Percentiles rank a stretch among this genome's conserved stretches.
Conservation (phyloP, 1,139 yeast species). For the Pichia sp. region DNA sequence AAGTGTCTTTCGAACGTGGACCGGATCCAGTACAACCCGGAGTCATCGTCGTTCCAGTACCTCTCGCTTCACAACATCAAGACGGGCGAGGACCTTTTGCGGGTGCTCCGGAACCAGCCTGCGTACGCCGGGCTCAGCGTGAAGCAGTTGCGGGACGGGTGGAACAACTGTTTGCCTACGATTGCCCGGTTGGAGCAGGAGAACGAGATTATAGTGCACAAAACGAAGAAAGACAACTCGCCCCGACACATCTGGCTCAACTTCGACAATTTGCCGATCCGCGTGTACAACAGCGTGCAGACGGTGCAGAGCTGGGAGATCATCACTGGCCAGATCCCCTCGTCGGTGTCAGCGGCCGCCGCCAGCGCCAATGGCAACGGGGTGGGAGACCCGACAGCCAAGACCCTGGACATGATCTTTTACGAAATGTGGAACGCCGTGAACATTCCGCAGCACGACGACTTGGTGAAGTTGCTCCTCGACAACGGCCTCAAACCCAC, state of each 20-base stretch:
- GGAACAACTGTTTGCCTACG: constrained; percentile 87
- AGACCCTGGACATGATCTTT: constrained; percentile 36
- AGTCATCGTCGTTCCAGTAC: constrained; percentile 68
- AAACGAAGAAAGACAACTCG: constrained; percentile 88
- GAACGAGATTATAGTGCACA: constrained; percentile 70
- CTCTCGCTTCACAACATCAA: constrained; percentile 86
- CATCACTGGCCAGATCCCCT: constrained; percentile 7
- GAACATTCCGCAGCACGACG: constrained; percentile 76
- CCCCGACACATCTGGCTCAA: constrained; percentile 94
- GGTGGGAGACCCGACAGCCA: constrained; percentile 5
- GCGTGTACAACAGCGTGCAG: constrained; percentile 34
- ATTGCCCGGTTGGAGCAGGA: constrained; percentile 73
- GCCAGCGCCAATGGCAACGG: background rate
- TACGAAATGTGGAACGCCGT: constrained; percentile 74
- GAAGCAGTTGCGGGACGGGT: constrained; percentile 89
- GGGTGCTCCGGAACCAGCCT: constrained; percentile 71
- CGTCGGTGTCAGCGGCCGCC: constrained; percentile 1
- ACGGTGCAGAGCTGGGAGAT: constrained; percentile 27
- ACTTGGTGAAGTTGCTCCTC: constrained; percentile 70
- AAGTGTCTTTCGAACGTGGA: constrained; percentile 73
- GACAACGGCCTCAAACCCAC: constrained; percentile 92
- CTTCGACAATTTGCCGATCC: constrained; percentile 56
- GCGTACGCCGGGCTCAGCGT: constrained; percentile 87
- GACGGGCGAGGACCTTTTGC: constrained; percentile 69
- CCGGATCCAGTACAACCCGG: constrained; percentile 61